These are phyloP conservation scores for Apium graveolens DNA, from an alignment of 129 eudicot species.

Conservation along the genomic window DNA sequence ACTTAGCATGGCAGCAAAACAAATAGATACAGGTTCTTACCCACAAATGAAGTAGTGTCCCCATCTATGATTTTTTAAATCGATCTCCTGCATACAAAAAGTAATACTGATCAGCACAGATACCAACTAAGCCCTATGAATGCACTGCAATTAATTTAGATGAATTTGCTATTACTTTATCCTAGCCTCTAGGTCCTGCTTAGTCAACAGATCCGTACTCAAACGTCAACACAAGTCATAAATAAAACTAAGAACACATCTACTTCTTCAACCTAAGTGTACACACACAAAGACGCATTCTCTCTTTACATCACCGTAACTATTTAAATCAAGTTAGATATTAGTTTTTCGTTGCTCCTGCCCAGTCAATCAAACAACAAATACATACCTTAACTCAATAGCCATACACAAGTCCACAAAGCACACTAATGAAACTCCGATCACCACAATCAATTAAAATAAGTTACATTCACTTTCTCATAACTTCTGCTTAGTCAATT, in stretches of 20 bases:
- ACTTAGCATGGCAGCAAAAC: neutral
- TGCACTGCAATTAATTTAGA: neutral
- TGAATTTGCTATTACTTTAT: neutral
- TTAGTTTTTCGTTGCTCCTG: neutral
- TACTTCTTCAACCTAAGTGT: neutral
- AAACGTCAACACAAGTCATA: neutral
- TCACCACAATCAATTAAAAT: neutral
- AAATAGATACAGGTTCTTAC: constrained; percentile 28
- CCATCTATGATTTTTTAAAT: constrained; percentile 90
- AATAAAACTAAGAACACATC: neutral
- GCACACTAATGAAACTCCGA: constrained; percentile 9
- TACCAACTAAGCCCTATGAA: neutral
- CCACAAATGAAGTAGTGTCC: constrained; percentile 99
- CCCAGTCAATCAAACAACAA: neutral
- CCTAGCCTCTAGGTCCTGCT: neutral
- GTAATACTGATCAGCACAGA: neutral
- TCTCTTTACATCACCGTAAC: neutral
- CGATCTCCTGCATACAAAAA: constrained; percentile 58
- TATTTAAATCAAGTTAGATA: neutral
- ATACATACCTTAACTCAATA: too few relatives aligned
- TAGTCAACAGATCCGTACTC: neutral
- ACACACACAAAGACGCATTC: neutral
- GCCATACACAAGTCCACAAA: constrained; percentile 41
- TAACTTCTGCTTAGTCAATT: neutral
- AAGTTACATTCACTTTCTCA: too few relatives aligned